Base-by-base conservation (phyloP, 2,329 filamentous ascomycete species). In the Colletotrichum tabaci region DNA sequence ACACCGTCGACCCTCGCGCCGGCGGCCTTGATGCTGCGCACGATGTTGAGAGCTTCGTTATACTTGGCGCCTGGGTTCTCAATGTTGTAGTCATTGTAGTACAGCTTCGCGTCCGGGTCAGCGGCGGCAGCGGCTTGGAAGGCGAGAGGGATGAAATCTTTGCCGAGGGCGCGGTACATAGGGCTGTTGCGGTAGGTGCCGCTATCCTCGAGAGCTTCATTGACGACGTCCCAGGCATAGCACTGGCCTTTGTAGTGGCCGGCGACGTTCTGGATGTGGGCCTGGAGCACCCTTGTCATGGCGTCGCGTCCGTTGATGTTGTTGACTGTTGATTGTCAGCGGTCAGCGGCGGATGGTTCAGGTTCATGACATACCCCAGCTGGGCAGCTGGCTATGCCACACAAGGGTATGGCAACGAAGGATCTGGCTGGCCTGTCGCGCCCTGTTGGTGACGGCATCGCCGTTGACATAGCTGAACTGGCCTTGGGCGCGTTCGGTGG, bases 381-480 rank as follows among this genome's bases (percentile, higher is more conserved):
- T 66, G 6, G 75, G 71, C 56, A 88, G 81, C 77, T 89, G 86
- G 52, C 80, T 82, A 79, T 88, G 81, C 77, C 77, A 80, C 23
- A 78, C 75, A 42, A 72, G 80, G 64, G 81, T 87, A 76, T 90
- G 88, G 77, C 88, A 89, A 65, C 88, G 83, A 23, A 88, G 78
- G 6, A 70, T 30, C 61, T 70, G 67, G 35, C 55, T 47, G 30
- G 55, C 56, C 23, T 46, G 44, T 16, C 47, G 53, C 4, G 67
- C 67, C 80, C 84, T 92, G 79, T 83, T 79, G 56, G 86, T 79
- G 26, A 89, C 82, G 21, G 85, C 83, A 61, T 93, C 89, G 44
- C 88, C 90, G 2, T 83, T 80, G 7, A 84, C 84, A 78, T 86
- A 93, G 75, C 85, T 86, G 83, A 92, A 93, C 52, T 83, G 78